Conservation (phyloP, 2,329 filamentous ascomycete genomes). For the Karstenula rhodostoma region DNA sequence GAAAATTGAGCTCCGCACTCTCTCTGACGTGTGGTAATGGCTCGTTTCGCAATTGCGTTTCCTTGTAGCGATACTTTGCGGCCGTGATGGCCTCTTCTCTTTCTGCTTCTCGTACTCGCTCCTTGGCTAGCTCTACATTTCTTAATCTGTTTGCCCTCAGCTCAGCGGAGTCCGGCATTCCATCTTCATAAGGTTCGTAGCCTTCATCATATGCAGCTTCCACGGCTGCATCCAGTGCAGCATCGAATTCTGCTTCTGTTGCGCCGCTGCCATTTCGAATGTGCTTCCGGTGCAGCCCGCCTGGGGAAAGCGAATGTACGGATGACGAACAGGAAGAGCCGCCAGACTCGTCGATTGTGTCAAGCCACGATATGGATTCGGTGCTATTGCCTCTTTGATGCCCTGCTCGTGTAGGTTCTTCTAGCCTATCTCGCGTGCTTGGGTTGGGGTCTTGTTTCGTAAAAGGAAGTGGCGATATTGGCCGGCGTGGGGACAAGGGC, state of each 20-base stretch:
- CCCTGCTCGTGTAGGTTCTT: conserved; percentile 27
- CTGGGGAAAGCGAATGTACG: conserved; percentile 80
- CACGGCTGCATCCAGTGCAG: conserved; percentile 91
- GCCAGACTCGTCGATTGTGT: conserved; percentile 90
- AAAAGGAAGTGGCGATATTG: conserved; percentile 54
- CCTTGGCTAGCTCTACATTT: conserved; percentile 78
- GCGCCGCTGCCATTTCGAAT: conserved; percentile 73
- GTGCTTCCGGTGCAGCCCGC: conserved; percentile 72
- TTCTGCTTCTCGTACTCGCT: conserved; percentile 77
- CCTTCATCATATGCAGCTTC: conserved; percentile 96
- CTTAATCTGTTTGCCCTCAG: conserved; percentile 52
- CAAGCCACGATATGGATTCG: conserved; percentile 90
- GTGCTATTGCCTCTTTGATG: conserved; percentile 69
- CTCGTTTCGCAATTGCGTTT: conserved; percentile 57
- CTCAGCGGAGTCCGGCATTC: conserved; percentile 52
- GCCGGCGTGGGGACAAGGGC: conserved; percentile 72
- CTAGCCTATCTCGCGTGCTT: conserved; percentile 27
- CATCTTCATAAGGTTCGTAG: conserved; percentile 73
- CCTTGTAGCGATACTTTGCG: conserved; percentile 67
- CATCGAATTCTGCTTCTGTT: conserved; percentile 91
- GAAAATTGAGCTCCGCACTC: conserved; percentile 45
- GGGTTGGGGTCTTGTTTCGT: conserved; percentile 30
- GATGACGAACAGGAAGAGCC: conserved; percentile 78
- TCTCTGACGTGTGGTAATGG: conserved; percentile 48
- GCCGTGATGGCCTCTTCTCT: conserved; percentile 70